A percentile compares a stretch with the other conserved stretches of the same genome.
phyloP scores from a whole-genome alignment of 2,329 filamentous ascomycete genomes.

The Apiospora phragmitis region DNA sequence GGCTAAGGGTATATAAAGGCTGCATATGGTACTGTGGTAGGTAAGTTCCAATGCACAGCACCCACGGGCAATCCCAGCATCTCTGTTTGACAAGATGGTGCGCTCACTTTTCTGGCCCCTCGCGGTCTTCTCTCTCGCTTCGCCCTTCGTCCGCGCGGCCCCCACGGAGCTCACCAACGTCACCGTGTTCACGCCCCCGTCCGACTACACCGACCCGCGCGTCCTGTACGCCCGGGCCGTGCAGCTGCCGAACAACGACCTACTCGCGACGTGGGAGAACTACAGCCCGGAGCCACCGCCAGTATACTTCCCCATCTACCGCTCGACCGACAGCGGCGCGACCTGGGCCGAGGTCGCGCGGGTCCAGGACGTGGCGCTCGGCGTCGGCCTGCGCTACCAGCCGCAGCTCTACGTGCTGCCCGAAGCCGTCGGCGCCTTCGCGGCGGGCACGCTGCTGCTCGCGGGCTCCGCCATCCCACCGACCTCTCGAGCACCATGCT shows the following conservation, averaged over 20 bases:
- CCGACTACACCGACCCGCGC: constrained; percentile 43
- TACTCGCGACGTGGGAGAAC: constrained; percentile 57
- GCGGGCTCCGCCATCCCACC: constrained; percentile 59
- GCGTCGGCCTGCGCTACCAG: constrained; percentile 68
- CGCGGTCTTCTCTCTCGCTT: neutral
- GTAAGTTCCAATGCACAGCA: neutral
- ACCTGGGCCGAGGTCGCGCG: constrained; percentile 65
- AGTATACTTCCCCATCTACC: constrained; percentile 56
- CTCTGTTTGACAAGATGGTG: neutral
- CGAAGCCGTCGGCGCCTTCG: constrained; percentile 55
- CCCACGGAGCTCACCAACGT: neutral
- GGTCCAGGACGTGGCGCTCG: constrained; percentile 64
- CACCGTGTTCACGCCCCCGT: constrained; percentile 40
- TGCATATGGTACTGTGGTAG: neutral
- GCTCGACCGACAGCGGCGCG: constrained; percentile 52
- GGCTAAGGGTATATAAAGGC: neutral
- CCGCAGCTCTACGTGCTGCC: constrained; percentile 67
- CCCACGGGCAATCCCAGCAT: neutral
- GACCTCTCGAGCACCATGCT: constrained; percentile 65
- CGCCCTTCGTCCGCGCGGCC: neutral
- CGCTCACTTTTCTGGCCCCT: neutral
- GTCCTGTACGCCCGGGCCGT: constrained; percentile 46
- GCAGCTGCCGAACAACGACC: constrained; percentile 45
- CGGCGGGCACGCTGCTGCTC: constrained; percentile 62
- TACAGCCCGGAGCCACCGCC: constrained; percentile 56